Evolutionary conservation across 345 rosid species (phyloP).

Genomic region (Boechera retrofracta): DNA sequence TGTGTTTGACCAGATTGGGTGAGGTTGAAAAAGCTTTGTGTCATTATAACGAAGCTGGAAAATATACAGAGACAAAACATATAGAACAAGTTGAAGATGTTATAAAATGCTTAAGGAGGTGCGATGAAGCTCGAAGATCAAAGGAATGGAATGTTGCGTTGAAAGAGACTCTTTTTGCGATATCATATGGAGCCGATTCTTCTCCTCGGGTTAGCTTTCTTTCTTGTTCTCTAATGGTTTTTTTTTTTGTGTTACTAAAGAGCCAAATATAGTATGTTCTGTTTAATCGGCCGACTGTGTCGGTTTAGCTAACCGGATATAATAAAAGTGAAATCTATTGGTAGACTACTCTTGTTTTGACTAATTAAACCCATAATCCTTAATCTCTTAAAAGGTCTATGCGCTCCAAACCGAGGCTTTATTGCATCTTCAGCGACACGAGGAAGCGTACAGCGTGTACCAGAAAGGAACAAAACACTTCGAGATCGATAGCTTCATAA

Average conservation of each 20-base stretch:
- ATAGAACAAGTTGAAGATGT: slow-evolving; percentile 56
- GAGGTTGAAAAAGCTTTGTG: slow-evolving; percentile 63
- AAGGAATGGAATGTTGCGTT: slow-evolving; percentile 60
- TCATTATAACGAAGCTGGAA: slow-evolving; percentile 59
- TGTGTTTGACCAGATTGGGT: slow-evolving; percentile 54
- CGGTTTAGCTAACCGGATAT: not conserved
- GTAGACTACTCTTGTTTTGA: not conserved
- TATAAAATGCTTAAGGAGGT: slow-evolving; percentile 48
- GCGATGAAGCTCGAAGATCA: slow-evolving; percentile 52
- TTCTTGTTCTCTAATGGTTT: not conserved
- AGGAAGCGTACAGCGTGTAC: slow-evolving; percentile 61
- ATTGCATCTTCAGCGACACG: slow-evolving; percentile 59
- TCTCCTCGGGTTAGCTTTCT: slow-evolving; percentile 60
- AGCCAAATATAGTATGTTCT: not conserved
- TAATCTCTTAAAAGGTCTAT: slow-evolving; percentile 47
- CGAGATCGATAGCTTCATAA: slow-evolving; percentile 47
- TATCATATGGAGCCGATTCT: slow-evolving; percentile 63
- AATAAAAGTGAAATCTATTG: not conserved
- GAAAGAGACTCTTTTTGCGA: slow-evolving; percentile 51
- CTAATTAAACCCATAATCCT: not conserved
- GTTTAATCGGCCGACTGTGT: not conserved
- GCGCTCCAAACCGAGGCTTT: slow-evolving; percentile 72
- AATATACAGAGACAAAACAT: slow-evolving; percentile 45
- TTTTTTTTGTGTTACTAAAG: not conserved
- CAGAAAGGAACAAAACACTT: slow-evolving; percentile 52